Evolutionary conservation across 2,329 filamentous ascomycete genomes (phyloP).

Genomic region (Aaosphaeria arxii): DNA sequence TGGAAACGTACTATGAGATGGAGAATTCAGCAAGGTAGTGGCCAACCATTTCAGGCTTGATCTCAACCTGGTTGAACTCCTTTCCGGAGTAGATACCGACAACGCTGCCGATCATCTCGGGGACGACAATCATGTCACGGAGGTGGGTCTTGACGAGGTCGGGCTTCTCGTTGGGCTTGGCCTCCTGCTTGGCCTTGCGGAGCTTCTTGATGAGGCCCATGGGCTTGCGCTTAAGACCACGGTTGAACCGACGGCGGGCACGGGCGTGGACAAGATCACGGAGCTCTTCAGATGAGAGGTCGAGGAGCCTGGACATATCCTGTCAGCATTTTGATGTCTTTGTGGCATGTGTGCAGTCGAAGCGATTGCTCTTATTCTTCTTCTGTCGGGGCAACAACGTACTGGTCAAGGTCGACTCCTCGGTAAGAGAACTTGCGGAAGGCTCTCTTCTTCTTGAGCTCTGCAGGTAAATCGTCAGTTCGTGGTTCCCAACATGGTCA

Average conservation of each 20-base stretch:
- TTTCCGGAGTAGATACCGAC: conserved; percentile 99
- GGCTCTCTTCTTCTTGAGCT: conserved; percentile 99
- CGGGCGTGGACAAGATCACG: conserved; percentile 99
- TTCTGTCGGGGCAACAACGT: conserved; percentile 46
- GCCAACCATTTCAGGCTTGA: conserved; percentile 99
- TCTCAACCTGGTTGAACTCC: conserved; percentile 99
- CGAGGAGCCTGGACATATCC: conserved; percentile 72
- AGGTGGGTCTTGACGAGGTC: conserved; percentile 99
- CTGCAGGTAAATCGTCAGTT: conserved; percentile 44
- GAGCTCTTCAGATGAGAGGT: conserved; percentile 97
- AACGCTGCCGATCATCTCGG: conserved; percentile 99
- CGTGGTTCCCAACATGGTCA: background rate
- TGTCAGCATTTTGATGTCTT: background rate
- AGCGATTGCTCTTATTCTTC: background rate
- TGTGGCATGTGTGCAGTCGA: background rate
- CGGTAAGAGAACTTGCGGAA: conserved; percentile 99
- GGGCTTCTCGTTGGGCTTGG: conserved; percentile 93
- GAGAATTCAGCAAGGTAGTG: conserved; percentile 99
- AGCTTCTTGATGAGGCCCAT: conserved; percentile 99
- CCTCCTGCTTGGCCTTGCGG: conserved; percentile 69
- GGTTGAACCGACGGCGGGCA: conserved; percentile 98
- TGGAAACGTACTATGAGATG: conserved; percentile 87
- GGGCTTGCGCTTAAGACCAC: conserved; percentile 98
- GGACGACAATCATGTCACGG: conserved; percentile 99
- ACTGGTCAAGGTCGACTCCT: conserved; percentile 99